Percentiles rank a stretch among this genome's conserved stretches.
phyloP scores from a whole-genome alignment of 495 filamentous ascomycete species.

The Podospora australis region DNA sequence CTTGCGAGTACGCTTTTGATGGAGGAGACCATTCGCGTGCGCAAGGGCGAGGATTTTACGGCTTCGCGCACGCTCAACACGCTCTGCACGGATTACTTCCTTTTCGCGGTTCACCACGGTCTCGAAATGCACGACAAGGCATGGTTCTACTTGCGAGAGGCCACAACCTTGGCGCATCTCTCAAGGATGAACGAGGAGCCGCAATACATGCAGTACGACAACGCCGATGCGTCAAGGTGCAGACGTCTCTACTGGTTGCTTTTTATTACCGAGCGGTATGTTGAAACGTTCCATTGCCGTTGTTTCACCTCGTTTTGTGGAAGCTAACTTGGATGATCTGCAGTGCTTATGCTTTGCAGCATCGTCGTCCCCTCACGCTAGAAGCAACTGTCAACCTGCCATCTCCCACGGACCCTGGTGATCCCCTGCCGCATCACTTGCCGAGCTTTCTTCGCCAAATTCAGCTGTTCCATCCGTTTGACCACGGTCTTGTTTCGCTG shows the following conservation, averaged over 20 bases:
- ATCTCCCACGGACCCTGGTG: constrained; percentile 56
- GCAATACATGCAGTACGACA: constrained; percentile 50
- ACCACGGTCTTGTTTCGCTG: constrained; percentile 59
- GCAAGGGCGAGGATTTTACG: constrained; percentile 67
- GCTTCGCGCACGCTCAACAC: constrained; percentile 62
- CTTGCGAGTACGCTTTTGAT: constrained; percentile 57
- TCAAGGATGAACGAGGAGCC: constrained; percentile 57
- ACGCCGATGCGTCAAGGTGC: constrained; percentile 46
- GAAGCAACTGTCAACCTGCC: constrained; percentile 57
- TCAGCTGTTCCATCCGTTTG: constrained; percentile 64
- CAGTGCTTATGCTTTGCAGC: constrained; percentile 68
- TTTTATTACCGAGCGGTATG: constrained; percentile 63
- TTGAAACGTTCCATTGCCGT: not conserved
- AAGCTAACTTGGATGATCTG: constrained; percentile 14
- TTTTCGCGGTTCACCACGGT: constrained; percentile 70
- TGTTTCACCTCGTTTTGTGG: not conserved
- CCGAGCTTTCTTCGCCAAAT: constrained; percentile 60
- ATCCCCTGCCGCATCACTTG: constrained; percentile 43
- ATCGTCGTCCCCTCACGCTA: constrained; percentile 56
- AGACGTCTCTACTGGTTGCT: constrained; percentile 66
- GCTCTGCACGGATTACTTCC: constrained; percentile 72
- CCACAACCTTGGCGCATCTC: constrained; percentile 55
- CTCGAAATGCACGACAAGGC: constrained; percentile 65
- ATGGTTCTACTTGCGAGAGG: constrained; percentile 67
- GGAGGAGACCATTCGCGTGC: constrained; percentile 67